Conservation (phyloP, 176 grass and related monocot genomes). For the Oryza officinalis region DNA sequence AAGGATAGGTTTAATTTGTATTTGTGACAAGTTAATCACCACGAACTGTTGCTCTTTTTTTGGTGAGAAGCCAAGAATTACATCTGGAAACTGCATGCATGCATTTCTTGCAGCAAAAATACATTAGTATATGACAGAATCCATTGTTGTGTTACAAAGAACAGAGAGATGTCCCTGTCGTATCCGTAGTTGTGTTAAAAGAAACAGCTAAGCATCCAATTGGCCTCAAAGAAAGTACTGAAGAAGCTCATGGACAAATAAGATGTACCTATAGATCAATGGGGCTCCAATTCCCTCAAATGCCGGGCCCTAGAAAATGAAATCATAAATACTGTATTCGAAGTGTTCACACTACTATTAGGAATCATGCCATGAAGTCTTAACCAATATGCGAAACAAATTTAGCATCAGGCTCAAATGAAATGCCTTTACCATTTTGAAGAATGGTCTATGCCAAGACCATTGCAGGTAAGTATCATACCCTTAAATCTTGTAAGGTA, state of each 20-base stretch:
- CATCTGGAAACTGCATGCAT: background rate
- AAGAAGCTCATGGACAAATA: background rate
- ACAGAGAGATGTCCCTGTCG: background rate
- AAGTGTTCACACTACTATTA: background rate
- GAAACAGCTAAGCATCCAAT: slow-evolving; percentile 25
- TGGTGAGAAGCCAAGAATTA: background rate
- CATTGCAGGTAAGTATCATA: slow-evolving; percentile 89
- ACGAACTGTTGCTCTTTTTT: background rate
- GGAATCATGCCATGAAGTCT: background rate
- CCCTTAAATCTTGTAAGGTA: slow-evolving; percentile 82
- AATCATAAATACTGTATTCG: slow-evolving; percentile 5
- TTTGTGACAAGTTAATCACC: background rate
- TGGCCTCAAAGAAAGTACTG: slow-evolving; percentile 7
- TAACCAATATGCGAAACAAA: background rate
- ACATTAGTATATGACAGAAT: background rate
- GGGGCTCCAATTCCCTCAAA: slow-evolving; percentile 52
- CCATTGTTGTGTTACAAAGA: slow-evolving; percentile 13
- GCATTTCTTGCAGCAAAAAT: slow-evolving; percentile 3
- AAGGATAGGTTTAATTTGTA: background rate
- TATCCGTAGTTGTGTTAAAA: background rate
- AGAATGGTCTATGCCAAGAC: slow-evolving; percentile 67
- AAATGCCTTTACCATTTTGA: slow-evolving; percentile 45
- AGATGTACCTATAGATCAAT: slow-evolving; percentile 40
- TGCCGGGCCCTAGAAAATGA: slow-evolving; percentile 39
- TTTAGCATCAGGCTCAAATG: background rate